A percentile compares a stretch with the other conserved stretches of the same genome.
Evolutionary conservation across 768 basidiomycete genomes (phyloP).

Genomic region (Russula griseocarnosa): DNA sequence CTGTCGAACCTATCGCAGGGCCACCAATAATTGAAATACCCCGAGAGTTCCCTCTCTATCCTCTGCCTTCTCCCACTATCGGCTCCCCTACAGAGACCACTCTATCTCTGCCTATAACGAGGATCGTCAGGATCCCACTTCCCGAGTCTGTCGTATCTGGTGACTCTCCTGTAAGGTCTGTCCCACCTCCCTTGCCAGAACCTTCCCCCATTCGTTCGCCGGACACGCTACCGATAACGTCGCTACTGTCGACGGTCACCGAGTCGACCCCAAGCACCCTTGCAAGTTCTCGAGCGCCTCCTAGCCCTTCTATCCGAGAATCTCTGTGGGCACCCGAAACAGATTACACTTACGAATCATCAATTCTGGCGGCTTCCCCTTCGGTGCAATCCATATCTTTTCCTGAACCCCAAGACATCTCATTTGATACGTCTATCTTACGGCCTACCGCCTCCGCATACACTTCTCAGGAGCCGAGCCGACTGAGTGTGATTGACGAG

Average conservation of each 20-base stretch:
- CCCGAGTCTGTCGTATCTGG: slow-evolving; percentile 1
- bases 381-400: slow-evolving; percentile 49
- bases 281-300: slow-evolving; percentile 30
- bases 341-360: slow-evolving; percentile 71
- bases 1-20: slow-evolving; percentile 5
- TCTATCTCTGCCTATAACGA: background rate
- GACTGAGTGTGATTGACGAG: slow-evolving; percentile 29
- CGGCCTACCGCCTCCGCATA: slow-evolving; percentile 48
- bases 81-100: slow-evolving; percentile 5
- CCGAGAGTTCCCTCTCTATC: background rate
- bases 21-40: background rate
- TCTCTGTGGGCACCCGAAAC: slow-evolving; percentile 61
- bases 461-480: slow-evolving; percentile 30
- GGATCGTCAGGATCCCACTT: background rate
- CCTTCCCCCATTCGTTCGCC: slow-evolving; percentile 32
- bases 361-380: slow-evolving; percentile 67
- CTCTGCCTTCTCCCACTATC: background rate
- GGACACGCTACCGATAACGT: slow-evolving; percentile 31
- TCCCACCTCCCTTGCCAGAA: slow-evolving; percentile 26
- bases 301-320: slow-evolving; percentile 41
- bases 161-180: slow-evolving; percentile 3
- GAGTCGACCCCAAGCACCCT: slow-evolving; percentile 27
- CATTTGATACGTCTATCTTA: slow-evolving; percentile 72
- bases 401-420: slow-evolving; percentile 57
- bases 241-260: slow-evolving; percentile 20